Percentiles rank a stretch among this genome's conserved stretches.
Conservation (phyloP, 2,329 filamentous ascomycete genomes). For the Phaeosphaeriaceae sp. region DNA sequence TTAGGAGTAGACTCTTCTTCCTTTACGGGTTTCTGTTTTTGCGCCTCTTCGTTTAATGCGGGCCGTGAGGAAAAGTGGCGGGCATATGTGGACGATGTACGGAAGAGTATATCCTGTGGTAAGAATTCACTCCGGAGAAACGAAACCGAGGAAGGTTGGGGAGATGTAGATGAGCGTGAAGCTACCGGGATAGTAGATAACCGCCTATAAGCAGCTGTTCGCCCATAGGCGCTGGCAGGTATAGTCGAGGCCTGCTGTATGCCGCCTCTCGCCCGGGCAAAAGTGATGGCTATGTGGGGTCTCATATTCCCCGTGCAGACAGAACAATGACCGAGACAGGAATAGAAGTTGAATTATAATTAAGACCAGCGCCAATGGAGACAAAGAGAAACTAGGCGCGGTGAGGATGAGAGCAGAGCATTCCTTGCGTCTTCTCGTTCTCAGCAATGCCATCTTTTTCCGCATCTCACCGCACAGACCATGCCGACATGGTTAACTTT, state of each 20-base stretch:
- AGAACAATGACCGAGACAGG: background rate
- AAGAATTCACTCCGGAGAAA: slow-evolving; percentile 54
- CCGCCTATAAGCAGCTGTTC: slow-evolving; percentile 57
- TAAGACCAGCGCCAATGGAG: slow-evolving; percentile 17
- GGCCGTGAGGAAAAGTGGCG: slow-evolving; percentile 54
- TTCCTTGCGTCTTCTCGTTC: slow-evolving; percentile 9
- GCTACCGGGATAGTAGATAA: slow-evolving; percentile 45
- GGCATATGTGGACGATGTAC: slow-evolving; percentile 50
- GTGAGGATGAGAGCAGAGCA: slow-evolving; percentile 29
- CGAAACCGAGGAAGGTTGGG: slow-evolving; percentile 35
- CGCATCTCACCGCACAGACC: slow-evolving; percentile 32
- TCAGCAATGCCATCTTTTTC: slow-evolving; percentile 33
- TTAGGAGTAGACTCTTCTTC: slow-evolving; percentile 37
- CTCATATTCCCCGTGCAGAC: slow-evolving; percentile 51
- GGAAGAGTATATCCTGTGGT: slow-evolving; percentile 48
- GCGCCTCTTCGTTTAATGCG: slow-evolving; percentile 40
- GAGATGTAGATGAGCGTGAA: slow-evolving; percentile 21
- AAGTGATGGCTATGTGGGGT: slow-evolving; percentile 48
- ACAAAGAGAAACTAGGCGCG: slow-evolving; percentile 20
- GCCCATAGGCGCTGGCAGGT: slow-evolving; percentile 50
- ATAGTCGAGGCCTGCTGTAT: slow-evolving; percentile 46
- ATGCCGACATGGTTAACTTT: slow-evolving; percentile 27
- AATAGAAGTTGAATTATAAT: slow-evolving; percentile 9
- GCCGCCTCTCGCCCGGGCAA: slow-evolving; percentile 51
- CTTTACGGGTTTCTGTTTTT: slow-evolving; percentile 44